Conservation (phyloP, 371 early-diverging fungal species). For the Rhizomucor pusillus region DNA sequence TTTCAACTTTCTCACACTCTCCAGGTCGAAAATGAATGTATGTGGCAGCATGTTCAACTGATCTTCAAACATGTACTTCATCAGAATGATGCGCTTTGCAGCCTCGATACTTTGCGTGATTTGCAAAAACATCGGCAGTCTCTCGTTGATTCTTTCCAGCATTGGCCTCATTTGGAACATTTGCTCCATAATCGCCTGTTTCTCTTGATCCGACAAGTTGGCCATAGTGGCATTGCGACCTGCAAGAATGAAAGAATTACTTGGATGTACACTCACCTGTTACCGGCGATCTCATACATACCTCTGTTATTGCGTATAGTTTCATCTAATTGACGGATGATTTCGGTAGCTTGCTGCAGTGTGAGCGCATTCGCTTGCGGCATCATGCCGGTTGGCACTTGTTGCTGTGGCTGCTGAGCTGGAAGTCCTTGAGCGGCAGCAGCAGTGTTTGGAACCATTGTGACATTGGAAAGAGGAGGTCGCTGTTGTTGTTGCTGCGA, state of each 20-base stretch:
- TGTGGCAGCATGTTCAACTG: conserved; percentile 48
- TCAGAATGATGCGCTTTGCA: conserved; percentile 45
- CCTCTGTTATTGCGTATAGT: conserved; percentile 41
- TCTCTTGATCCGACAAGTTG: conserved; percentile 42
- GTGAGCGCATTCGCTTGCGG: conserved; percentile 11
- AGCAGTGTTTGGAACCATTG: conserved; percentile 10
- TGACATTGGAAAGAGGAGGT: conserved; percentile 7
- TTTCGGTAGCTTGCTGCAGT: conserved; percentile 27
- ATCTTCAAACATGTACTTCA: conserved; percentile 64
- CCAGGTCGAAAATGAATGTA: conserved; percentile 43
- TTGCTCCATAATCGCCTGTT: conserved; percentile 43
- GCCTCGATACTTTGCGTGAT: conserved; percentile 44
- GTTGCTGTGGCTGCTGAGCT: conserved; percentile 17
- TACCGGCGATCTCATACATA: conserved; percentile 8
- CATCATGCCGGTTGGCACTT: neutral
- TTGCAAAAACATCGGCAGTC: conserved; percentile 42
- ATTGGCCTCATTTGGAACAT: conserved; percentile 43
- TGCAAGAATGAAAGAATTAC: conserved; percentile 5
- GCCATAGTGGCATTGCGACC: conserved; percentile 28
- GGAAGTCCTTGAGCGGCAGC: conserved; percentile 9
- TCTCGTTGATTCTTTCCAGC: conserved; percentile 39
- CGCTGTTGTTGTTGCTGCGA: conserved; percentile 17
- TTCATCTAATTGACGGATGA: conserved; percentile 48
- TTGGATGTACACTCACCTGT: neutral
- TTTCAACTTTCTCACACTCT: conserved; percentile 42